Base-by-base conservation (phyloP, 768 basidiomycete species). In the Boletus rubescentipes region DNA sequence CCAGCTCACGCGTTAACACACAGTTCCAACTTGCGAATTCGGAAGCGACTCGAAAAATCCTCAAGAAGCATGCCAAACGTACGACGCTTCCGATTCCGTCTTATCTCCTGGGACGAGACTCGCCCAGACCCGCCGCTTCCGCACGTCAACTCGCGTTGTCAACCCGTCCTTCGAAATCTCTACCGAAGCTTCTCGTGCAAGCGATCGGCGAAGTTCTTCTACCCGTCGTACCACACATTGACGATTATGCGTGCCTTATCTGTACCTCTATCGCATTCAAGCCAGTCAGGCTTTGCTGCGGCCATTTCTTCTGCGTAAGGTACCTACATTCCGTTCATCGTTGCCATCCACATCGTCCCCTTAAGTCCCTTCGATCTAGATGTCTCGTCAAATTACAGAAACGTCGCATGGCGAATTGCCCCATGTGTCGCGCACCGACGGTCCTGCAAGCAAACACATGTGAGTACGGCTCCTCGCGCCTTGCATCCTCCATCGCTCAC, bases 361-460 rank as follows among this genome's bases (percentile, higher is more conserved):
- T 0, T 5, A 44, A 31, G 0, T 12, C 73, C 54, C 16, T 44
- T 56, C 42, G 46, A 32, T 43, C 57, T 18, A 78, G 81, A 39
- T 84, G 92, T 65, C 75, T 96, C 10, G 91, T 91, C 40, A 95
- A 96, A 74, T 88, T 98, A 84, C 94, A 98, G 74, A 89, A 86
- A 64, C 77, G 87, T 9, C 82, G 84, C 0, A 80, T 85, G 62
- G 80, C 74, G 3, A 75, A 85, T 57, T 98, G 94, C 70, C 94
- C 94, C 0, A 80, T 94, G 69, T 98, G 94, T 65, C 79, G 94
- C 15, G 79, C 87, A 1, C 81, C 84, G 0, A 85, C 84, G 8
- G 92, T 97, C 7, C 65, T 93, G 40, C 73, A 75, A 15, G 95
- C 95, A 8, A 81, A 91, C 64, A 77, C 84, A 64, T 75, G 93